A percentile compares a stretch with the other conserved stretches of the same genome.
Conservation (phyloP, 192 early-diverging fungal genomes). For the Anaeromyces robustus region DNA sequence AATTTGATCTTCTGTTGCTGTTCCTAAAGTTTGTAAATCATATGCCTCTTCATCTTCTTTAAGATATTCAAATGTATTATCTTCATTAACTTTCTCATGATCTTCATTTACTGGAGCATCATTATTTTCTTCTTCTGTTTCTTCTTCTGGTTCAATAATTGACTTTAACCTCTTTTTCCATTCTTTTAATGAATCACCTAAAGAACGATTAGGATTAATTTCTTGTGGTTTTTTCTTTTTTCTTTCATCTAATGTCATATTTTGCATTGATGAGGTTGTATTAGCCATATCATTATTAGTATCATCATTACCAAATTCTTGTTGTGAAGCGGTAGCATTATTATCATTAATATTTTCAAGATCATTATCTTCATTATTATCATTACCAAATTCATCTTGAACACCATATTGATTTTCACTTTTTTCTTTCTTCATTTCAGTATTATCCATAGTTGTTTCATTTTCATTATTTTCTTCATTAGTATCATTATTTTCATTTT, state of each 20-base stretch:
- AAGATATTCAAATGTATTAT: slow-evolving; percentile 56
- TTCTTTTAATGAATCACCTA: slow-evolving; percentile 85
- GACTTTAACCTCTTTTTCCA: slow-evolving; percentile 77
- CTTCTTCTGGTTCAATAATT: slow-evolving; percentile 36
- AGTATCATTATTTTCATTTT: slow-evolving; percentile 16
- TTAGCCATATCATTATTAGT: slow-evolving; percentile 17
- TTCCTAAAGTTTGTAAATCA: slow-evolving; percentile 58
- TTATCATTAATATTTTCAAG: slow-evolving; percentile 13
- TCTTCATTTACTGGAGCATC: slow-evolving; percentile 12
- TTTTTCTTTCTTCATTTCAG: slow-evolving; percentile 1
- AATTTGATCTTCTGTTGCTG: slow-evolving; percentile 48
- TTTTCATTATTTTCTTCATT: slow-evolving; percentile 28
- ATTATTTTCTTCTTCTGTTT: slow-evolving; percentile 27
- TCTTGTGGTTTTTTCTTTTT: slow-evolving; percentile 17
- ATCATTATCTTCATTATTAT: slow-evolving; percentile 23
- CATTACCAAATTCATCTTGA: slow-evolving; percentile 9
- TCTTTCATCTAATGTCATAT: slow-evolving; percentile 7
- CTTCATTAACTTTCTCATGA: slow-evolving; percentile 28
- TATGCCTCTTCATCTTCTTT: slow-evolving; percentile 57
- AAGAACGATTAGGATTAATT: slow-evolving; percentile 70
- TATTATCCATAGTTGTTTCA: slow-evolving; percentile 20
- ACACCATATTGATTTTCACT: slow-evolving; percentile 19
- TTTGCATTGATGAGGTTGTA: not conserved
- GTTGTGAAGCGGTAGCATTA: slow-evolving; percentile 12
- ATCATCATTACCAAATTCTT: slow-evolving; percentile 12